Evolutionary conservation across 2,329 filamentous ascomycete genomes (phyloP), one percentile per base, ranked within the genome.

Genomic region (Orbilia ellipsospora): DNA sequence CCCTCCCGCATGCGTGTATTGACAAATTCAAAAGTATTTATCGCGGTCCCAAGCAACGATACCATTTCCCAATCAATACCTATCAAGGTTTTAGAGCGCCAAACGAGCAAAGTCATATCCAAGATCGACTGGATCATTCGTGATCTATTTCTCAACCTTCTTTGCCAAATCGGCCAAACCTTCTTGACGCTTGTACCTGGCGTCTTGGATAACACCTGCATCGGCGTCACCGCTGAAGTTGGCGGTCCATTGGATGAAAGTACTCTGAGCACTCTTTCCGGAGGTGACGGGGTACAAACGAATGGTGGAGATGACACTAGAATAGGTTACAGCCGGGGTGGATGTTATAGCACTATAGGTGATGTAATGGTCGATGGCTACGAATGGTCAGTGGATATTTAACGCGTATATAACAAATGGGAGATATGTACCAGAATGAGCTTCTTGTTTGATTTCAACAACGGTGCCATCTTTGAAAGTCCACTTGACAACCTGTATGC

Each of bases 181-280:
- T 81, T 92, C 90, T 61, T 88, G 88, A 77, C 90, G 89, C 87
- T 92, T 92, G 86, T 89, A 92, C 84, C 90, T 90, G 80, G 89
- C 90, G 80, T 92, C 90, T 82, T 90, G 87, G 78, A 92, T 90
- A 73, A 91, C 90, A 79, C 86, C 88, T 48, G 89, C 88, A 82
- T 90, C 89, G 60, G 90, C 90, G 82, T 91, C 90, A 79, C 86
- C 90, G 28, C 88, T 89, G 83, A 92, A 92, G 83, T 90, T 88
- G 68, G 86, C 89, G 48, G 86, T 87, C 90, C 90, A 92, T 80
- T 88, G 87, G 74, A 92, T 84, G 79, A 88, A 92, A 15, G 90
- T 91, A 80, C 86, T 86, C 54, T 87, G 87, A 82, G 89, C 88
- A 57, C 86, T 83, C 80, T 88, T 84, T 78, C 90, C 90, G 4